These are phyloP conservation scores for Cornus kousa DNA, from an alignment of 148 eudicot genomes.

Conservation along the genomic window DNA sequence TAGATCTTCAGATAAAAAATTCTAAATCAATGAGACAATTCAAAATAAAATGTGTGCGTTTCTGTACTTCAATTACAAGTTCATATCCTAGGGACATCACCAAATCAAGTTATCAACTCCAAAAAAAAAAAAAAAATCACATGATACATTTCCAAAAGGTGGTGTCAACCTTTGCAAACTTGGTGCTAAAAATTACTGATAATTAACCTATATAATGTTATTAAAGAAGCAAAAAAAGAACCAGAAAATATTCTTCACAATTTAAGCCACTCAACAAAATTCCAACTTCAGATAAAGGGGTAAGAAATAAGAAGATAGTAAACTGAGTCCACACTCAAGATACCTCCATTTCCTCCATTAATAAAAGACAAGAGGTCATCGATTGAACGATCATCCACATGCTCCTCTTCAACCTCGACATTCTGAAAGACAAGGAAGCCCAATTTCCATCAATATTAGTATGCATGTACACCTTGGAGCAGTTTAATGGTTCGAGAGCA, in stretches of 20 bases:
- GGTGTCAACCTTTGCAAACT: neutral
- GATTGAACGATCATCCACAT: slow-evolving; percentile 73
- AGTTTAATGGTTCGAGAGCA: neutral
- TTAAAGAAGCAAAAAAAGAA: no score
- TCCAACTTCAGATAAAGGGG: neutral
- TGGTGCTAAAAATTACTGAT: neutral
- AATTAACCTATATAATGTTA: neutral
- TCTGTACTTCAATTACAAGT: no score
- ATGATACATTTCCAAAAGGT: neutral
- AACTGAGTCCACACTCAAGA: neutral
- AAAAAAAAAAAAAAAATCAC: neutral
- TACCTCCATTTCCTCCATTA: slow-evolving; percentile 81
- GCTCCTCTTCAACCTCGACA: slow-evolving; percentile 61
- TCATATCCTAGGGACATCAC: neutral
- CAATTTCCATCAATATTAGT: slow-evolving; percentile 13
- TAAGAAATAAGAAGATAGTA: neutral
- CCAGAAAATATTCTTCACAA: neutral
- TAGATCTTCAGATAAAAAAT: neutral
- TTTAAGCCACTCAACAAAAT: neutral
- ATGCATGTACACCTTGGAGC: neutral
- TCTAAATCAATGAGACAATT: neutral
- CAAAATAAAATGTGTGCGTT: neutral
- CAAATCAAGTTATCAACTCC: neutral
- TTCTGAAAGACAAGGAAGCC: slow-evolving; percentile 44
- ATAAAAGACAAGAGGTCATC: slow-evolving; percentile 87